These are phyloP conservation scores for Linum trigynum DNA, from an alignment of 345 rosid species.

Conservation along the genomic window DNA sequence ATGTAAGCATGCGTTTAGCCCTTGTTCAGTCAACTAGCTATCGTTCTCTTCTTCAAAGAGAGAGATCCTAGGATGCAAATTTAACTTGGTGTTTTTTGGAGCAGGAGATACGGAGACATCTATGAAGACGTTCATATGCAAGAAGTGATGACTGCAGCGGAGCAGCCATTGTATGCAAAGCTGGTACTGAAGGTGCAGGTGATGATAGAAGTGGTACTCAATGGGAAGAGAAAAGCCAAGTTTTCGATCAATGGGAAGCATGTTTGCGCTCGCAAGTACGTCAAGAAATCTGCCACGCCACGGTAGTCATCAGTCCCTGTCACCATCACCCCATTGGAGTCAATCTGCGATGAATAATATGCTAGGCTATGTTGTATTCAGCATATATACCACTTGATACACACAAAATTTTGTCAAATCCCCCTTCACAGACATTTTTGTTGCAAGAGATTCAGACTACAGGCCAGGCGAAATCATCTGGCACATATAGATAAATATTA, in stretches of 20 bases:
- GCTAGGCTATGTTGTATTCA: background rate
- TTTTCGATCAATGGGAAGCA: constrained; percentile 69
- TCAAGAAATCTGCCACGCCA: constrained; percentile 10
- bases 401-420: no score
- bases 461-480: no score
- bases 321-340: no score
- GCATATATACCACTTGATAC: no score
- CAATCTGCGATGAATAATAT: background rate
- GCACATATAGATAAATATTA: no score
- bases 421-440: no score
- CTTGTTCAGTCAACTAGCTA: background rate
- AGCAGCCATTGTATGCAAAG: constrained; percentile 44
- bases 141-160: constrained; percentile 20
- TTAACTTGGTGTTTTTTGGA: background rate
- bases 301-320: no score
- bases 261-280: constrained; percentile 50
- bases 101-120: constrained; percentile 46
- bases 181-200: constrained; percentile 32
- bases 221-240: constrained; percentile 32
- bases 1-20: constrained; percentile 20
- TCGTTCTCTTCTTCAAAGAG: no score
- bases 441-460: no score
- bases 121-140: constrained; percentile 48
- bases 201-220: constrained; percentile 23
- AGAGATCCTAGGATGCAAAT: no score